Evolutionary conservation across 805 yeast species (phyloP), one percentile per base, ranked within the genome.

Genomic region (Metschnikowia reukaufii): DNA sequence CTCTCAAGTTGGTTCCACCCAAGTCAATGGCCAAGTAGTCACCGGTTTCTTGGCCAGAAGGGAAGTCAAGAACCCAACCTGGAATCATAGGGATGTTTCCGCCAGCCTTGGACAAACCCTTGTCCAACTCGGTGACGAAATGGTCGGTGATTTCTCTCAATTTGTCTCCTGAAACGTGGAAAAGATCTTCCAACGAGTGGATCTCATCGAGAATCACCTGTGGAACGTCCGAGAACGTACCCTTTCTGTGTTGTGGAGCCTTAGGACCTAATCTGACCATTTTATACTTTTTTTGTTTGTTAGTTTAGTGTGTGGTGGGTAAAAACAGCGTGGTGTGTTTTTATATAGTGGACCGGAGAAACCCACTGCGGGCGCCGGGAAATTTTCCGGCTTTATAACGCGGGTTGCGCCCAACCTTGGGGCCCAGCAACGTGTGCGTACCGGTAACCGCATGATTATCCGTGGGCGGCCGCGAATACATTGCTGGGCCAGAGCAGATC

Each of bases 1-100:
- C 96, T 67, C 99, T 83, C 68, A 92, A 78, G 73, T 92, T 92
- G 52, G 99, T 92, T 52, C 99, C 99, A 66, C 99, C 99, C 72
- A 92, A 79, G 67, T 92, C 99, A 50, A 94, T 86, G 44, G 98
- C 97, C 64, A 92, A 72, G 69, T 78, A 92, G 57, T 88, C 84
- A 55, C 99, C 99, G 35, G 77, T 78, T 68, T 92, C 99, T 57
- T 82, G 72, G 55, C 99, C 99, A 42, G 92, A 84, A 55, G 98
- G 97, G 74, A 76, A 86, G 62, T 86, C 95, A 77, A 90, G 74
- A 46, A 92, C 97, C 97, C 97, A 92, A 52, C 95, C 88, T 39
- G 96, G 96, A 64, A 86, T 90, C 98, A 92, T 92, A 51, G 99
- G 98, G 62, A 89, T 88, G 66, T 84, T 85, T 49, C 94, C 95